These are phyloP conservation scores for Parasarocladium wereldwijsianum DNA, from an alignment of 2,329 filamentous ascomycete genomes.

Conservation along the genomic window DNA sequence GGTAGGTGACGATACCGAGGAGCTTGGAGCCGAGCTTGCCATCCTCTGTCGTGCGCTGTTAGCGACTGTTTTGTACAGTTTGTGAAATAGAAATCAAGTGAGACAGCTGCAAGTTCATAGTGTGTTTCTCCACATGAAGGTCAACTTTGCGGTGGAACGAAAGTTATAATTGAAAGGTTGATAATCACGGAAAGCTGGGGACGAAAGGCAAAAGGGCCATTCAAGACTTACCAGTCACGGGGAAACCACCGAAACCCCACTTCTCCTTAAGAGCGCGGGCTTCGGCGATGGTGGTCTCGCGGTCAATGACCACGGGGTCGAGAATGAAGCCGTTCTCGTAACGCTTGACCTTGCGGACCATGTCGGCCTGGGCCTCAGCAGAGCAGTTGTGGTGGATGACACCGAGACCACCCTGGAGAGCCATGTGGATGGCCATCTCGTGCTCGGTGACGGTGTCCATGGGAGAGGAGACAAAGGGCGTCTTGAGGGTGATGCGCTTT, in stretches of 20 bases:
- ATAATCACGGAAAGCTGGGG: conserved; percentile 45
- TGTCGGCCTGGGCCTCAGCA: conserved; percentile 91
- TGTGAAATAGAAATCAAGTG: conserved; percentile 17
- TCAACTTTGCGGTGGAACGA: conserved; percentile 98
- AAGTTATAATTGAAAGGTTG: conserved; percentile 81
- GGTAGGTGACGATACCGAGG: conserved; percentile 91
- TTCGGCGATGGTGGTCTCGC: conserved; percentile 77
- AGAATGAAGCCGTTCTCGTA: conserved; percentile 99
- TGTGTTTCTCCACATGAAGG: conserved; percentile 67
- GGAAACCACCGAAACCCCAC: conserved; percentile 97
- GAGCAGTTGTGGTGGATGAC: conserved; percentile 99
- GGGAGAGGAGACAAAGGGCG: conserved; percentile 89
- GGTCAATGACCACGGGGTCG: conserved; percentile 84
- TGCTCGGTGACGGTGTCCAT: conserved; percentile 99
- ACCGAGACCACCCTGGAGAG: conserved; percentile 72
- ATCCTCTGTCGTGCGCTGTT: conserved; percentile 47
- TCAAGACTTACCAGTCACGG: conserved; percentile 76
- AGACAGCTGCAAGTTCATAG: too few species aligned
- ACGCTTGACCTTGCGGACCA: conserved; percentile 98
- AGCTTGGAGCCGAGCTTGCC: conserved; percentile 92
- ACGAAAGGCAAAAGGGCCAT: conserved; percentile 8
- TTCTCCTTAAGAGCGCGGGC: conserved; percentile 88
- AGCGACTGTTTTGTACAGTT: conserved; percentile 14
- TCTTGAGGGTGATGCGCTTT: conserved; percentile 91
- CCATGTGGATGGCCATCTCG: conserved; percentile 98